phyloP scores from a whole-genome alignment of 208 protist species.

The Herpetomonas tarakana region DNA sequence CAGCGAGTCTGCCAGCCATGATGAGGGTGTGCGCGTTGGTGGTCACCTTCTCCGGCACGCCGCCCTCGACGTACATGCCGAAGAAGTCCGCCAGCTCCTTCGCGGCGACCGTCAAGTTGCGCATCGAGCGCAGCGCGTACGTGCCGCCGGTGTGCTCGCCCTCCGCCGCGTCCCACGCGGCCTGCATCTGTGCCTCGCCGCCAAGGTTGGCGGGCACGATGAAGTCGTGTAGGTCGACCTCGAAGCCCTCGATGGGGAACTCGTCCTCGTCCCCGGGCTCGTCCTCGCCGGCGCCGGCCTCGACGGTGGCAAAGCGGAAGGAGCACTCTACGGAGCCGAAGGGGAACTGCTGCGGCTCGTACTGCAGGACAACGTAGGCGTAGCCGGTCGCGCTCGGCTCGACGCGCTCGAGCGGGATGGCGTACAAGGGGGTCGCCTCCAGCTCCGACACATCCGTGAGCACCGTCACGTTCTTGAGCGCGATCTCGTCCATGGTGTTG shows the following conservation, averaged over 20 bases:
- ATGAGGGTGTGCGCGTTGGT: constrained; percentile 70
- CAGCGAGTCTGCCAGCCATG: constrained; percentile 72
- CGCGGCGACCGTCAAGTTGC: constrained; percentile 80
- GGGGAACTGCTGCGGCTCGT: constrained; percentile 61
- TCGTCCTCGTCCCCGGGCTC: constrained; percentile 52
- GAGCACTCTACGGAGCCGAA: constrained; percentile 54
- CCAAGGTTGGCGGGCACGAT: constrained; percentile 62
- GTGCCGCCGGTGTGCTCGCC: constrained; percentile 76
- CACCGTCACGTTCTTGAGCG: constrained; percentile 87
- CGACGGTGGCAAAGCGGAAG: constrained; percentile 75
- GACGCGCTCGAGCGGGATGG: constrained; percentile 62
- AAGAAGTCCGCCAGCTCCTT: constrained; percentile 84
- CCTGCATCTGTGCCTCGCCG: constrained; percentile 8
- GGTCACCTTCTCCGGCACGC: constrained; percentile 67
- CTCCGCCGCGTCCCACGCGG: constrained; percentile 46
- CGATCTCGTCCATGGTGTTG: constrained; percentile 93
- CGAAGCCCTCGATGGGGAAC: constrained; percentile 84
- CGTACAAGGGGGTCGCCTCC: constrained; percentile 80
- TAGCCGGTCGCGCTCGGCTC: constrained; percentile 55
- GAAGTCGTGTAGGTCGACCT: constrained; percentile 83
- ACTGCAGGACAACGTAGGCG: constrained; percentile 71
- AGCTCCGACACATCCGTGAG: constrained; percentile 72
- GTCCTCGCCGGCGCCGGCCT: constrained; percentile 27
- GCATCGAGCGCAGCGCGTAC: constrained; percentile 79
- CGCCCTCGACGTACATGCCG: constrained; percentile 74